Conservation (phyloP, 2,329 filamentous ascomycete species). For the Bipolaris sorokiniana region DNA sequence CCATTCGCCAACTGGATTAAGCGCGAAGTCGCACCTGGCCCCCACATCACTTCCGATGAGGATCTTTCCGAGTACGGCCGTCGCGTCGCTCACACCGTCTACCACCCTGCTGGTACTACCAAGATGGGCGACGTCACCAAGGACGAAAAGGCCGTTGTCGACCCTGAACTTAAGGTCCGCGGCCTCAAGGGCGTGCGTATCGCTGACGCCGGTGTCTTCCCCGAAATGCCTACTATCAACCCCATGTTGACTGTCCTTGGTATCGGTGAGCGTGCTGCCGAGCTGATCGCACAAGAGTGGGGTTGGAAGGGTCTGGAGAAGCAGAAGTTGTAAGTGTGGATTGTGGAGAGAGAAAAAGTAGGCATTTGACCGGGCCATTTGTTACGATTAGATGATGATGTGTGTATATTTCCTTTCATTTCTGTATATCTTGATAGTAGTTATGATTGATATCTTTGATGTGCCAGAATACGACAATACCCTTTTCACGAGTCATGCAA, state of each 20-base stretch:
- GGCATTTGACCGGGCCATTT: neutral
- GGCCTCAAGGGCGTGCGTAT: slow-evolving; percentile 78
- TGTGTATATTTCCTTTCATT: slow-evolving; percentile 1
- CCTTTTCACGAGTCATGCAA: neutral
- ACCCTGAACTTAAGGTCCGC: slow-evolving; percentile 72
- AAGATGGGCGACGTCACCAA: slow-evolving; percentile 80
- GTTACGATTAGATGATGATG: slow-evolving; percentile 2
- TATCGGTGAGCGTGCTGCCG: slow-evolving; percentile 82
- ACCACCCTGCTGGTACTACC: slow-evolving; percentile 87
- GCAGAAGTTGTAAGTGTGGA: slow-evolving; percentile 56
- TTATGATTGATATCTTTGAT: neutral
- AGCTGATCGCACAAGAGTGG: slow-evolving; percentile 78
- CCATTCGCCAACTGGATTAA: slow-evolving; percentile 86
- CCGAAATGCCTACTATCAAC: slow-evolving; percentile 84
- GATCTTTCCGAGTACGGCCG: slow-evolving; percentile 82
- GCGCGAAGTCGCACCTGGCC: slow-evolving; percentile 79
- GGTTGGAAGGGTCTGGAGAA: slow-evolving; percentile 66
- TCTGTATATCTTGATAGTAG: neutral
- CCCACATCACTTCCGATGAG: slow-evolving; percentile 75
- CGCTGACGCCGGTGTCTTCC: slow-evolving; percentile 87
- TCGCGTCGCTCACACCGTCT: slow-evolving; percentile 83
- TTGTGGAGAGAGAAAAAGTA: neutral
- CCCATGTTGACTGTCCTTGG: slow-evolving; percentile 89
- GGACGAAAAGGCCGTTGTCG: slow-evolving; percentile 80
- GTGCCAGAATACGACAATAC: neutral